Evolutionary conservation across 495 filamentous ascomycete genomes (phyloP).

Genomic region (Evernia prunastri): DNA sequence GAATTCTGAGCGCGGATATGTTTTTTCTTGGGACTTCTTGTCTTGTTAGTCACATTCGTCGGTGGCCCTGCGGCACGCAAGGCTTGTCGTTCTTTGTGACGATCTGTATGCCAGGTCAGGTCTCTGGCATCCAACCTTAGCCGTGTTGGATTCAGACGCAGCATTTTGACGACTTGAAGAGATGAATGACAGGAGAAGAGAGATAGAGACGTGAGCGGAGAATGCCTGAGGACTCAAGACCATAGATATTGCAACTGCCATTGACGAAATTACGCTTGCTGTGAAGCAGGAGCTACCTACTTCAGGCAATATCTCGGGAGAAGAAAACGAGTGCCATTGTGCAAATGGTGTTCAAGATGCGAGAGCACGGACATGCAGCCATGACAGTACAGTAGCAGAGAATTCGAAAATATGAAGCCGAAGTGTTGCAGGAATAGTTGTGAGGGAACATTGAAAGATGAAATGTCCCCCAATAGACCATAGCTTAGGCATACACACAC

Average conservation of each 20-base stretch:
- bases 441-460: background rate
- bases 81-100: slow-evolving; percentile 19
- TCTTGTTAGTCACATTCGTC: background rate
- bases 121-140: slow-evolving; percentile 23
- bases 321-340: background rate
- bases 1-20: background rate
- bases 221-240: background rate
- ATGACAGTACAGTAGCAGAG: background rate
- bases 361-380: background rate
- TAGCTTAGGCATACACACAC: background rate
- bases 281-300: background rate
- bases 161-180: slow-evolving; percentile 10
- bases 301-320: background rate
- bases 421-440: background rate
- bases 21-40: background rate
- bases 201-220: background rate
- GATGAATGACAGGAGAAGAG: background rate
- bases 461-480: background rate
- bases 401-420: background rate
- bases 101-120: slow-evolving; percentile 23
- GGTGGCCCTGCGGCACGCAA: slow-evolving; percentile 5
- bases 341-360: background rate
- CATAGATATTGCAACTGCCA: background rate
- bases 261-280: background rate
- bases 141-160: slow-evolving; percentile 21